Conservation (phyloP, 805 yeast species). For the Yarrowia divulgata region DNA sequence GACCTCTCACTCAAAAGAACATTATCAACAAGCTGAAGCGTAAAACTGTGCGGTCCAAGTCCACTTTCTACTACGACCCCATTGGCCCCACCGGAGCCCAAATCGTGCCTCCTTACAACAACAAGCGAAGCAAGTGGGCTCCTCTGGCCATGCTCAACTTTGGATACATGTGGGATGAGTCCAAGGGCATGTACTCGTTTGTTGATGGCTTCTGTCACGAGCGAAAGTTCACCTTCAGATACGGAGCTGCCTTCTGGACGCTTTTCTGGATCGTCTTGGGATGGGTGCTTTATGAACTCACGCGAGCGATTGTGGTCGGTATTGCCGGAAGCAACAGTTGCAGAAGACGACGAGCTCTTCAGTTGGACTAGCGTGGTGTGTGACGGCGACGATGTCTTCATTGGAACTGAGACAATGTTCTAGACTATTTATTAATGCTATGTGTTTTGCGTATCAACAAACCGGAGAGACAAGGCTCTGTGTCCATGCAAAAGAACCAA, state of each 20-base stretch:
- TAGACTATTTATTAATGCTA: slow-evolving; percentile 9
- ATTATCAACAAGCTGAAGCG: slow-evolving; percentile 31
- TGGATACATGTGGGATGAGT: slow-evolving; percentile 44
- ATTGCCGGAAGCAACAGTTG: slow-evolving; percentile 18
- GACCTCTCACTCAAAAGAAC: slow-evolving; percentile 37
- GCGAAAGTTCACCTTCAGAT: slow-evolving; percentile 41
- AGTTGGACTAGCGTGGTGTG: slow-evolving; percentile 19
- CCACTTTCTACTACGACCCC: slow-evolving; percentile 42
- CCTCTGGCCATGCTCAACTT: slow-evolving; percentile 44
- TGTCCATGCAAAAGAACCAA: slow-evolving; percentile 29
- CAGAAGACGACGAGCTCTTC: slow-evolving; percentile 18
- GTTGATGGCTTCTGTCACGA: slow-evolving; percentile 45
- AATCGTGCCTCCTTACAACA: slow-evolving; percentile 42
- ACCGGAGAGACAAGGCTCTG: neutral
- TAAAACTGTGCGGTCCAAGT: neutral
- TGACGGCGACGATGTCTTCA: neutral
- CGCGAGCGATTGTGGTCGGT: slow-evolving; percentile 4
- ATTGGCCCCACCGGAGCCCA: slow-evolving; percentile 41
- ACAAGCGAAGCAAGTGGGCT: slow-evolving; percentile 41
- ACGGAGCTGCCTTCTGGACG: slow-evolving; percentile 39
- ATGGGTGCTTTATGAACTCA: slow-evolving; percentile 28
- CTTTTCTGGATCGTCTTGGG: slow-evolving; percentile 39
- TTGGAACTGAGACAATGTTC: too few species aligned
- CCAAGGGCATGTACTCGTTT: slow-evolving; percentile 46
- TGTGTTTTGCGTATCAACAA: neutral